Conservation (phyloP, 768 basidiomycete genomes). For the Rhodotorula sphaerocarpa region DNA sequence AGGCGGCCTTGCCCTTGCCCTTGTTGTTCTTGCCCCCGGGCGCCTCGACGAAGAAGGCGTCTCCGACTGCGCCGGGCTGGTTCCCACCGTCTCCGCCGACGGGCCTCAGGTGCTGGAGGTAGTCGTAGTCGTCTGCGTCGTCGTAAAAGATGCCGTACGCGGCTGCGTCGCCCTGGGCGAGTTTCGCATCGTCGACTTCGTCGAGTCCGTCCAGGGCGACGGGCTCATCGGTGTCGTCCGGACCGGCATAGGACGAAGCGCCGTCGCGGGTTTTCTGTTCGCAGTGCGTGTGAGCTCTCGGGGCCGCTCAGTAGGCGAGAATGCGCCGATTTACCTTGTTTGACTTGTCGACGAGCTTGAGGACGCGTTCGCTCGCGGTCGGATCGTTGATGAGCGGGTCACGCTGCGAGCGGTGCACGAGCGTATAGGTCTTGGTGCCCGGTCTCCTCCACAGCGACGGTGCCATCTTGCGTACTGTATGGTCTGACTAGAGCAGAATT, state of each 20-base stretch:
- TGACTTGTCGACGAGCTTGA: conserved; percentile 68
- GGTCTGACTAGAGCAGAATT: not conserved
- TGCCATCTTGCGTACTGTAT: conserved; percentile 9
- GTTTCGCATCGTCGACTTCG: conserved; percentile 51
- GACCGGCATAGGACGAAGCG: not conserved
- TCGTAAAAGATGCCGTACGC: conserved; percentile 87
- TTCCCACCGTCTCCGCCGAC: conserved; percentile 57
- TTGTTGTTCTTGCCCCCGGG: conserved; percentile 45
- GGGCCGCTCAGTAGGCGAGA: not conserved
- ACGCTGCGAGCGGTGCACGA: conserved; percentile 89
- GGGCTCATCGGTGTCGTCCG: conserved; percentile 8
- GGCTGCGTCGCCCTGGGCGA: conserved; percentile 75
- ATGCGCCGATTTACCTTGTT: not conserved
- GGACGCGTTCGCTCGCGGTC: conserved; percentile 77
- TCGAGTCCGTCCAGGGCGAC: conserved; percentile 46
- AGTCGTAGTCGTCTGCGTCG: conserved; percentile 83
- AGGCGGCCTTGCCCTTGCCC: conserved; percentile 46
- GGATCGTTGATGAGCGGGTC: conserved; percentile 93
- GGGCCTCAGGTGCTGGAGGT: conserved; percentile 87
- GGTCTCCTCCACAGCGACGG: conserved; percentile 77
- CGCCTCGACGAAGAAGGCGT: conserved; percentile 73
- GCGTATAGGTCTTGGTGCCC: conserved; percentile 85
- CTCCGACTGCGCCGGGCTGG: conserved; percentile 38
- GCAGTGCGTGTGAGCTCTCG: not conserved
- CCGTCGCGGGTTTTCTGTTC: conserved; percentile 2